A percentile compares a stretch with the other conserved stretches of the same genome.
Evolutionary conservation across 768 basidiomycete species (phyloP).

Genomic region (Mycena haematopus): DNA sequence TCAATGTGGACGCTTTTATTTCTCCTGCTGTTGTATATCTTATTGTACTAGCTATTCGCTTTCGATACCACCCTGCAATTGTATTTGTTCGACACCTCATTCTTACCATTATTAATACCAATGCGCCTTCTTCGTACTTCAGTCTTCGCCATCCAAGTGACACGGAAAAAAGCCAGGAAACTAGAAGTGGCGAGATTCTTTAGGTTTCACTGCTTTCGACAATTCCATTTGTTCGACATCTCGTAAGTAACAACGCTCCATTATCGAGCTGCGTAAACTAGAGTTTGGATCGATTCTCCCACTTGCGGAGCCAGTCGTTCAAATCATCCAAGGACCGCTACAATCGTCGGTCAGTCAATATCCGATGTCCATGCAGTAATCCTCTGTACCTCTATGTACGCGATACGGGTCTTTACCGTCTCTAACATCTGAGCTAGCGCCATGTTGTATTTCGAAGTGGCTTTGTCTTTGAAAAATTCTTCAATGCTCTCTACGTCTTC

Average conservation of each 20-base stretch:
- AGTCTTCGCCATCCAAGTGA: too few species aligned
- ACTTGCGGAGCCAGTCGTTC: conserved; percentile 55
- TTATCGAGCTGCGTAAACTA: conserved; percentile 26
- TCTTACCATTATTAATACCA: too few species aligned
- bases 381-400: conserved; percentile 64
- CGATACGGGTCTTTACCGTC: conserved; percentile 61
- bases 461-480: conserved; percentile 81
- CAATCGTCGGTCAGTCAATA: conserved; percentile 8
- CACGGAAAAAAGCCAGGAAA: too few species aligned
- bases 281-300: conserved; percentile 38
- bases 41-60: conserved; percentile 22
- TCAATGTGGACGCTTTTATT: background rate
- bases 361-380: background rate
- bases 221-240: conserved; percentile 26
- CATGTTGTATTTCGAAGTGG: conserved; percentile 72
- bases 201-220: too few species aligned
- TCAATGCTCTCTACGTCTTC: conserved; percentile 67
- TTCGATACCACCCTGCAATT: conserved; percentile 21
- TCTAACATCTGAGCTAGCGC: conserved; percentile 73
- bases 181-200: too few species aligned
- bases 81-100: conserved; percentile 4
- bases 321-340: conserved; percentile 69
- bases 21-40: conserved; percentile 17
- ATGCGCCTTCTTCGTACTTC: too few species aligned
- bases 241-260: background rate